Base-by-base conservation (phyloP, 2,329 filamentous ascomycete genomes). In the Hypoxylon sp. region DNA sequence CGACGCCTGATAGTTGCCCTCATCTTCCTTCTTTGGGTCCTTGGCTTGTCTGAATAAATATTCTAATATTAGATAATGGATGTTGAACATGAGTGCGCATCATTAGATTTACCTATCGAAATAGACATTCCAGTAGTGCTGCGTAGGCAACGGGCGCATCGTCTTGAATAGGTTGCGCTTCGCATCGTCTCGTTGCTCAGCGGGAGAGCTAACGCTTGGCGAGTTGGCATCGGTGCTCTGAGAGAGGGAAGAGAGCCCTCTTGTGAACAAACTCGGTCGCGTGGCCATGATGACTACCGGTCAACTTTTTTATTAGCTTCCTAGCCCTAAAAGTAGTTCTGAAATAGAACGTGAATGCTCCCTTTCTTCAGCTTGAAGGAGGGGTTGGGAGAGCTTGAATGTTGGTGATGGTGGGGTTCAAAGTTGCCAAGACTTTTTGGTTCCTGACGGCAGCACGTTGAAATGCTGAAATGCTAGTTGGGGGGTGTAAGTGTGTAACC, bases 111-210 rank as follows among this genome's bases (percentile, higher is more conserved):
- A 87, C 81, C 87, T 82, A 78, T 90, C 88, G 76, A 90, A 90
- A 78, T 86, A 92, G 73, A 93, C 89, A 73, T 90, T 85, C 88
- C 93, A 93, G 82, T 92, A 93, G 79, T 94, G 90, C 82, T 94
- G 91, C 28, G 92, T 91, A 14, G 91, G 89, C 72, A 94, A 84
- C 56, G 91, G 86, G 59, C 93, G 85, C 84, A 88, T 90, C 28
- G 89, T 86, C 80, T 93, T 90, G 73, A 93, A 85, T 79, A 94
- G 92, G 83, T 94, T 94, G 82, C 91, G 89, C 89, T 94, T 94
- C 62, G 91, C 91, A 80, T 91, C 89, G 79, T 92, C 91, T 75
- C 92, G 90, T 79, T 89, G 86, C 75, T 90, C 88, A 60, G 92
- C 91, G 25, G 92, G 91, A 9, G 91, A 92, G 70, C 85, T 83